Percentiles rank a stretch among this genome's conserved stretches.
Conservation (phyloP, 208 protist species). For the Crithidia bombi region DNA sequence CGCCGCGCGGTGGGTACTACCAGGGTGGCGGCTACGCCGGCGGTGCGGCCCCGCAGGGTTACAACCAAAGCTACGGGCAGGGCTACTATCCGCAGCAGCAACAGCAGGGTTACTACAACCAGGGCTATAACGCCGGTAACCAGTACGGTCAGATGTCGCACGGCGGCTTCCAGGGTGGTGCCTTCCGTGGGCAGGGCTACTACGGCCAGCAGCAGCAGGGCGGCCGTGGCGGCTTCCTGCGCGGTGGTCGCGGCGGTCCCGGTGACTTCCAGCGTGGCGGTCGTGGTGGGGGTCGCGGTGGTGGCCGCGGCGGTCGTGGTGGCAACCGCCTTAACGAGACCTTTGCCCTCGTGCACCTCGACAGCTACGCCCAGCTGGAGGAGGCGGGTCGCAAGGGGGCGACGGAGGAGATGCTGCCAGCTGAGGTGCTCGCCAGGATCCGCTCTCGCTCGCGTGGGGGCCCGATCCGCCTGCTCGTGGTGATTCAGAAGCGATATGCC, state of each 20-base stretch:
- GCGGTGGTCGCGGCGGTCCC: conserved; percentile 31
- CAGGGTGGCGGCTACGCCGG: conserved; percentile 25
- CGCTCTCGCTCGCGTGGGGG: conserved; percentile 33
- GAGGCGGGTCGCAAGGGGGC: conserved; percentile 62
- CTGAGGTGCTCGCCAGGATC: conserved; percentile 42
- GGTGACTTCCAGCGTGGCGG: conserved; percentile 25
- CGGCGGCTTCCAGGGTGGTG: conserved; percentile 32
- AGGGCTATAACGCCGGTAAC: conserved; percentile 23
- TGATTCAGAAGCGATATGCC: conserved; percentile 67
- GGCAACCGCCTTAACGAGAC: conserved; percentile 34
- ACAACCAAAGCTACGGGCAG: conserved; percentile 18
- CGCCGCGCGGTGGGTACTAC: conserved; percentile 34
- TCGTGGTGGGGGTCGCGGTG: conserved; percentile 33
- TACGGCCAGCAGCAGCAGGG: conserved; percentile 10
- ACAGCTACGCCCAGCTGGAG: conserved; percentile 71
- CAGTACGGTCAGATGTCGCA: conserved; percentile 10
- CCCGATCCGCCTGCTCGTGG: conserved; percentile 53
- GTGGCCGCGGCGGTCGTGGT: conserved; percentile 25
- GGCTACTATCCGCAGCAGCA: conserved; percentile 29
- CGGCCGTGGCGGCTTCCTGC: conserved; percentile 18
- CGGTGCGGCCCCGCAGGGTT: conserved; percentile 17
- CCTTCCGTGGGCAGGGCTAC: conserved; percentile 23
- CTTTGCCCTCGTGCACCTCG: conserved; percentile 70
- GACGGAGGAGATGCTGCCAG: conserved; percentile 49
- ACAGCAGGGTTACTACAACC: conserved; percentile 22